These are phyloP conservation scores for Beauveria brongniartii DNA, from an alignment of 2,329 filamentous ascomycete species.

Conservation along the genomic window DNA sequence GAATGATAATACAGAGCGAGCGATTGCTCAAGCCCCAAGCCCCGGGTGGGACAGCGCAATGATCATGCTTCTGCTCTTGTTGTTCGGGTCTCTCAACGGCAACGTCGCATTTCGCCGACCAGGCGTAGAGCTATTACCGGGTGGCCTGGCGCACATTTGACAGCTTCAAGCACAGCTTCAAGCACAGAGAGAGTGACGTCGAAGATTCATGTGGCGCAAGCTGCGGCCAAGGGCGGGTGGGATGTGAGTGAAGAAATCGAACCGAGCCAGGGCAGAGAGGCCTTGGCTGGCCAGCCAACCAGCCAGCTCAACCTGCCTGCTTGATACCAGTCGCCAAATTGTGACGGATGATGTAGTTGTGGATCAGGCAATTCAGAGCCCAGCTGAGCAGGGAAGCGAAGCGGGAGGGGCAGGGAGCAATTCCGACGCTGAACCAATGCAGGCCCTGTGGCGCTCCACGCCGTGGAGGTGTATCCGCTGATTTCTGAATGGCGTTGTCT, in stretches of 20 bases:
- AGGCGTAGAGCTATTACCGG: not conserved
- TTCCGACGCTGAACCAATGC: not conserved
- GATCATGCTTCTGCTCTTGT: not conserved
- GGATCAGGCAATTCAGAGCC: slow-evolving; percentile 1
- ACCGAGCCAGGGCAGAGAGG: not conserved
- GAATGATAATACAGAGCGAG: no score
- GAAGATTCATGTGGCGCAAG: slow-evolving; percentile 2
- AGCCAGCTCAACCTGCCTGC: not conserved
- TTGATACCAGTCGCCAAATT: not conserved
- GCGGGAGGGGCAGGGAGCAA: not conserved
- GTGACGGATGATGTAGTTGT: not conserved
- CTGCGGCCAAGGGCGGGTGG: not conserved
- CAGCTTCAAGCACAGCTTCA: not conserved
- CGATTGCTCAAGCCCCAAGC: no score
- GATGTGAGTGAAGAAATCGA: slow-evolving; percentile 1
- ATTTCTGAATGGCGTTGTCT: not conserved
- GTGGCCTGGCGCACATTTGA: not conserved
- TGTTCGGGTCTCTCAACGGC: not conserved
- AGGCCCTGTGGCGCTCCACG: not conserved
- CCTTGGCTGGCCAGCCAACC: not conserved
- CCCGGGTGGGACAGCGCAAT: not conserved
- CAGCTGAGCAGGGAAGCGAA: slow-evolving; percentile 6
- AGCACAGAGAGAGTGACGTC: not conserved
- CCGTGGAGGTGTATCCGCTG: no score
- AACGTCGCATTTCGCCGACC: not conserved